Percentiles rank a stretch among this genome's conserved stretches.
These are phyloP conservation scores for Pseudomonodictys pantanalensis DNA, from an alignment of 495 filamentous ascomycete species.

Conservation along the genomic window DNA sequence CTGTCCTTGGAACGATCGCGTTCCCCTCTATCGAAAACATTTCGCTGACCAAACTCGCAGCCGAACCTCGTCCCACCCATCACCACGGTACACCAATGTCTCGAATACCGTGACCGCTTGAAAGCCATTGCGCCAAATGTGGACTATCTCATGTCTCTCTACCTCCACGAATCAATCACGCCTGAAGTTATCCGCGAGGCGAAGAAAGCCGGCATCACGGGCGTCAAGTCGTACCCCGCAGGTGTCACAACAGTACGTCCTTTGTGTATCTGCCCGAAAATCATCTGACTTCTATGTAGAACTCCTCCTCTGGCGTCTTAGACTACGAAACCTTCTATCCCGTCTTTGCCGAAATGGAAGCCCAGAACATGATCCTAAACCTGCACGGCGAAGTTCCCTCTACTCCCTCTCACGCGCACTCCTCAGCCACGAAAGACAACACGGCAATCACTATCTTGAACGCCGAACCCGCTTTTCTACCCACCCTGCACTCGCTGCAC, in stretches of 20 bases:
- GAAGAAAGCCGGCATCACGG: conserved; percentile 59
- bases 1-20: not conserved
- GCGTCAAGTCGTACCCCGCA: conserved; percentile 56
- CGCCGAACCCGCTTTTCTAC: conserved; percentile 78
- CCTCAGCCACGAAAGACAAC: conserved; percentile 25
- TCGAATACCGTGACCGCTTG: conserved; percentile 70
- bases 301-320: conserved; percentile 77
- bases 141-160: conserved; percentile 85
- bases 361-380: conserved; percentile 61
- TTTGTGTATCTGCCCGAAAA: not conserved
- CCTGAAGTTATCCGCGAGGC: conserved; percentile 75
- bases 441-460: conserved; percentile 64
- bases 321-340: conserved; percentile 68
- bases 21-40: not conserved
- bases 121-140: conserved; percentile 67
- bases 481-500: conserved; percentile 68
- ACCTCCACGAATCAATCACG: conserved; percentile 73
- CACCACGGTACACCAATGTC: conserved; percentile 67
- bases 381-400: conserved; percentile 61
- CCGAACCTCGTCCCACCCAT: conserved; percentile 74
- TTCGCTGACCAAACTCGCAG: conserved; percentile 47
- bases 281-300: conserved; percentile 35
- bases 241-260: conserved; percentile 63
- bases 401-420: conserved; percentile 23
- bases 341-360: conserved; percentile 77